A percentile compares a stretch with the other conserved stretches of the same genome.
Conservation (phyloP, 2,329 filamentous ascomycete genomes). For the Alternaria gaisen region DNA sequence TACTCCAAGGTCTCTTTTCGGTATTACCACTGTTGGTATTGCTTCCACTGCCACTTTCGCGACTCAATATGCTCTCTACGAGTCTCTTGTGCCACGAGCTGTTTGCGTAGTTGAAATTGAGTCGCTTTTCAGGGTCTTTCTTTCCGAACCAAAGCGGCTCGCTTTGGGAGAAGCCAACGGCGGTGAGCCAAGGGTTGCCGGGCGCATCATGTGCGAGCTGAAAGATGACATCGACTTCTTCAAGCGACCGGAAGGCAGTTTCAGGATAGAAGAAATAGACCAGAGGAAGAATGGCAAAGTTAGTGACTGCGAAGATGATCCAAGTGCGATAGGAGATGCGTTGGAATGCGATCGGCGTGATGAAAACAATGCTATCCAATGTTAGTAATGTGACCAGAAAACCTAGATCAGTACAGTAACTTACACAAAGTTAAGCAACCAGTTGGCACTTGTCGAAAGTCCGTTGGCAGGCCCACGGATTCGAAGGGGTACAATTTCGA, state of each 20-base stretch:
- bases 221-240: slow-evolving; percentile 76
- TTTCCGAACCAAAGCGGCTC: slow-evolving; percentile 67
- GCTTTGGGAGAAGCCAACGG: slow-evolving; percentile 59
- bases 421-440: slow-evolving; percentile 67
- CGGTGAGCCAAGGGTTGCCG: slow-evolving; percentile 57
- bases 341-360: slow-evolving; percentile 68
- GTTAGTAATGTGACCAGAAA: slow-evolving; percentile 43
- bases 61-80: slow-evolving; percentile 24
- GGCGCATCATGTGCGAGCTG: slow-evolving; percentile 58
- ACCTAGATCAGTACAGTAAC: slow-evolving; percentile 49
- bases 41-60: slow-evolving; percentile 24
- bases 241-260: slow-evolving; percentile 64
- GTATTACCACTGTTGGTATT: slow-evolving; percentile 17
- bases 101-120: slow-evolving; percentile 59
- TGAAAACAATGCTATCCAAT: slow-evolving; percentile 66
- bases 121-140: slow-evolving; percentile 55
- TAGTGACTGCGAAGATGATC: slow-evolving; percentile 64
- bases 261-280: slow-evolving; percentile 69
- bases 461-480: slow-evolving; percentile 88
- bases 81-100: slow-evolving; percentile 38
- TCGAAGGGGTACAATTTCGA: slow-evolving; percentile 87
- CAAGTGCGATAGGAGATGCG: slow-evolving; percentile 65
- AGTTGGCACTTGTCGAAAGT: slow-evolving; percentile 88
- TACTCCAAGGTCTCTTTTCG: slow-evolving; percentile 6
- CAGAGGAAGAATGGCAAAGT: slow-evolving; percentile 63